These are phyloP conservation scores for Vigna nakashimae DNA, from an alignment of 306 rosid species.

Conservation along the genomic window DNA sequence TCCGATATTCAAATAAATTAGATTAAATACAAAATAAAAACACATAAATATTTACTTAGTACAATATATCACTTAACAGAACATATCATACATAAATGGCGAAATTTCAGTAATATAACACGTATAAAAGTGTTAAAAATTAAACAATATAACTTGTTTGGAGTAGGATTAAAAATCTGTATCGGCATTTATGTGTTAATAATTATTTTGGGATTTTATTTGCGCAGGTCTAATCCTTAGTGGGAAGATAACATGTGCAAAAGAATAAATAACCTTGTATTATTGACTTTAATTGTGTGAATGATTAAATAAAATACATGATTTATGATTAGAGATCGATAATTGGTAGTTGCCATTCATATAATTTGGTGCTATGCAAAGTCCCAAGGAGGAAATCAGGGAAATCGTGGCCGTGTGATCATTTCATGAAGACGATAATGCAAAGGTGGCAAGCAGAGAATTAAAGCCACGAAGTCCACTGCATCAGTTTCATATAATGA, in stretches of 20 bases:
- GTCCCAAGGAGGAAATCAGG: neutral
- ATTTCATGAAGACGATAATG: neutral
- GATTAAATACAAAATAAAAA: no score
- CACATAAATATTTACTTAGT: no score
- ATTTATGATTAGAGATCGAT: neutral
- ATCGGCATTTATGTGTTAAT: no score
- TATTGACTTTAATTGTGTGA: conserved; percentile 34
- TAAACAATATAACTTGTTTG: no score
- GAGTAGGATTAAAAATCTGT: no score
- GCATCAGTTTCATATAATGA: neutral
- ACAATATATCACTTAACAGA: no score
- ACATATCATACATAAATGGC: no score
- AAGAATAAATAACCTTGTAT: conserved; percentile 2
- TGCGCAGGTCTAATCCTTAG: neutral
- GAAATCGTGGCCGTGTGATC: conserved; percentile 12
- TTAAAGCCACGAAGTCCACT: neutral
- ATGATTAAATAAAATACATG: conserved; percentile 7
- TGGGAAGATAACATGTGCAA: neutral
- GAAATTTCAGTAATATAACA: no score
- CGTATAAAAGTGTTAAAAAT: no score
- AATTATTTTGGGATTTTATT: neutral
- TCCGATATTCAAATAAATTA: no score
- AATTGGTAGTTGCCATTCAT: neutral
- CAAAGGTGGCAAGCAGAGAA: neutral
- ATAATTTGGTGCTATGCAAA: neutral